Conservation (phyloP, 2,329 filamentous ascomycete genomes). For the Aspergillus uvarum region DNA sequence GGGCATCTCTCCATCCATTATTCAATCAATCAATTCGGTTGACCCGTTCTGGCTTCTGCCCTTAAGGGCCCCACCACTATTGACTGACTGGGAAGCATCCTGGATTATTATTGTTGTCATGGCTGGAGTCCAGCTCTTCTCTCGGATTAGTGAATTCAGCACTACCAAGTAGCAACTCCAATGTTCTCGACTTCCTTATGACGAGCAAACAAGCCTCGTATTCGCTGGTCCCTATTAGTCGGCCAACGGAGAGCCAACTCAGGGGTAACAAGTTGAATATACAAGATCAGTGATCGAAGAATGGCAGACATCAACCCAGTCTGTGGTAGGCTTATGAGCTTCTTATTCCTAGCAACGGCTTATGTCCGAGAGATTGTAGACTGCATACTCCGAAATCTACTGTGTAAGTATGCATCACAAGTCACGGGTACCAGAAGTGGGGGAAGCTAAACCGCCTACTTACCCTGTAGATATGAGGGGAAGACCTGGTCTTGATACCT, state of each 20-base stretch:
- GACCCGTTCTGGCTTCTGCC: not conserved
- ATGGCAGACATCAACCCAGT: not conserved
- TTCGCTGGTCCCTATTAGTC: not conserved
- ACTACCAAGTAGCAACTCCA: not conserved
- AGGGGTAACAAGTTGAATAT: not conserved
- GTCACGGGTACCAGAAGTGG: not conserved
- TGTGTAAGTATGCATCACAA: not conserved
- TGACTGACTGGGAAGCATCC: not conserved
- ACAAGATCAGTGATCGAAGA: not conserved
- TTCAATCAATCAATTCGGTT: not conserved
- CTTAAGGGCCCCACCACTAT: not conserved
- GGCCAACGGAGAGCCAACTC: not conserved
- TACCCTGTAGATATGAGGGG: not conserved
- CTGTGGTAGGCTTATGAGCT: no score
- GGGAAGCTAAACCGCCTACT: not conserved
- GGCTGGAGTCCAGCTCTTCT: constrained; percentile 1
- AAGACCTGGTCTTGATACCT: not conserved
- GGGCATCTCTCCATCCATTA: not conserved
- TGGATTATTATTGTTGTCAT: constrained; percentile 1
- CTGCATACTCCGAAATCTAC: not conserved
- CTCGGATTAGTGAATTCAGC: constrained; percentile 6
- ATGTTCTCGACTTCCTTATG: not conserved
- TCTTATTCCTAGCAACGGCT: not conserved
- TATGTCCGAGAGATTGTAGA: not conserved
- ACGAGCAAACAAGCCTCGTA: not conserved